Conservation (phyloP, 1,284 basidiomycete species). For the Puccinia coronata region DNA sequence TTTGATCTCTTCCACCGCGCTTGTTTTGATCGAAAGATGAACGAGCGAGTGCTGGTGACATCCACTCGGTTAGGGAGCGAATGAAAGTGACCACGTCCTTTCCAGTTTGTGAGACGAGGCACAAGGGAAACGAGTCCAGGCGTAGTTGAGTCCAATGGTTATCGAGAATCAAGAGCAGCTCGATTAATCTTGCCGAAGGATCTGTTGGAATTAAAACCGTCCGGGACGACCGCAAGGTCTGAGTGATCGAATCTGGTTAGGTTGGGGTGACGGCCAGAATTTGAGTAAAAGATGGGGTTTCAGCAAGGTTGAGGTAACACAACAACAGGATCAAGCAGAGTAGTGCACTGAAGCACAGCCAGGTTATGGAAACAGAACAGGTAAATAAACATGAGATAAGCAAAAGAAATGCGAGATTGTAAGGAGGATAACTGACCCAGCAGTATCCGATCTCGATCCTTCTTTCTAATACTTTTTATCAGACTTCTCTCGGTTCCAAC, state of each 20-base stretch:
- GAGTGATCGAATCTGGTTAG: slow-evolving; percentile 74
- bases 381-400: slow-evolving; percentile 13
- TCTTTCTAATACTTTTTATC: slow-evolving; percentile 79
- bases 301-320: slow-evolving; percentile 25
- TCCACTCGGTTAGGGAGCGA: slow-evolving; percentile 97
- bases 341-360: slow-evolving; percentile 12
- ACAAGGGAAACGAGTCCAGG: slow-evolving; percentile 71
- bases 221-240: slow-evolving; percentile 73
- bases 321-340: slow-evolving; percentile 42
- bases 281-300: background rate
- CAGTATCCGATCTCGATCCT: slow-evolving; percentile 85
- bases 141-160: slow-evolving; percentile 90
- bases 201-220: slow-evolving; percentile 85
- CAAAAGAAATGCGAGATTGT: background rate
- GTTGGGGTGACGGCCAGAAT: slow-evolving; percentile 51
- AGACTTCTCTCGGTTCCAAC: slow-evolving; percentile 84
- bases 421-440: slow-evolving; percentile 66
- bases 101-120: slow-evolving; percentile 83
- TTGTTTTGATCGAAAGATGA: slow-evolving; percentile 28
- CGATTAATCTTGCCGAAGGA: slow-evolving; percentile 86
- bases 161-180: slow-evolving; percentile 89
- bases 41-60: slow-evolving; percentile 67
- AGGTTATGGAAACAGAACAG: slow-evolving; percentile 34
- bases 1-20: slow-evolving; percentile 16
- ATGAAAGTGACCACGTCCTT: slow-evolving; percentile 93